Conservation (phyloP, 305 asterid species). For the Solanum chacoense region DNA sequence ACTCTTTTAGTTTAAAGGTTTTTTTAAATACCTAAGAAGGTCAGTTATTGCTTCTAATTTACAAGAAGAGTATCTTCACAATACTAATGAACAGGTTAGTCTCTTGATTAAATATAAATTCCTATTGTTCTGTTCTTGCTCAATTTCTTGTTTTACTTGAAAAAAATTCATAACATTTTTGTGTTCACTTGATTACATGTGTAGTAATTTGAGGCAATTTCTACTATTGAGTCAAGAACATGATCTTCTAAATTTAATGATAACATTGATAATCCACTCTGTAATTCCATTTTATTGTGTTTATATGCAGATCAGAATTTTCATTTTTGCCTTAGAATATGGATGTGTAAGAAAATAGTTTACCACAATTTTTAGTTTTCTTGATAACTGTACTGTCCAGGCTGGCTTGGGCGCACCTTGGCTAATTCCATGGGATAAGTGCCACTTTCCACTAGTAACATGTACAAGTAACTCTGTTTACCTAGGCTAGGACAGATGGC, state of each 20-base stretch:
- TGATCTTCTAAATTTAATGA: background rate
- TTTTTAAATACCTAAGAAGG: background rate
- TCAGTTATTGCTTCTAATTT: background rate
- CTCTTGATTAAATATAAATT: background rate
- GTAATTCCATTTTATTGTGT: background rate
- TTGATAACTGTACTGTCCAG: background rate
- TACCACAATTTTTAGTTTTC: background rate
- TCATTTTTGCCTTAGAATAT: background rate
- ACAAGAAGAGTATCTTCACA: background rate
- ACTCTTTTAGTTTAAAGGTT: background rate
- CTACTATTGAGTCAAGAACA: background rate
- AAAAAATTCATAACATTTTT: background rate
- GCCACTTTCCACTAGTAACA: background rate
- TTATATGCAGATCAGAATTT: background rate
- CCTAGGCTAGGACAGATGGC: accelerated
- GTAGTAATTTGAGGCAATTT: background rate
- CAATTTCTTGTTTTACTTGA: background rate
- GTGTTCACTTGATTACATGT: background rate
- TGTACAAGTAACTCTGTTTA: background rate
- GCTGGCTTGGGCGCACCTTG: background rate
- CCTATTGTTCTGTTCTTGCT: background rate
- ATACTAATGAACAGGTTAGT: background rate
- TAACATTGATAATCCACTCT: background rate
- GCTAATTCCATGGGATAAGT: background rate
- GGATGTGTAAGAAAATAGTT: background rate